Evolutionary conservation across 164 flowering plant species (phyloP).

Genomic region (Stephania cephalantha): DNA sequence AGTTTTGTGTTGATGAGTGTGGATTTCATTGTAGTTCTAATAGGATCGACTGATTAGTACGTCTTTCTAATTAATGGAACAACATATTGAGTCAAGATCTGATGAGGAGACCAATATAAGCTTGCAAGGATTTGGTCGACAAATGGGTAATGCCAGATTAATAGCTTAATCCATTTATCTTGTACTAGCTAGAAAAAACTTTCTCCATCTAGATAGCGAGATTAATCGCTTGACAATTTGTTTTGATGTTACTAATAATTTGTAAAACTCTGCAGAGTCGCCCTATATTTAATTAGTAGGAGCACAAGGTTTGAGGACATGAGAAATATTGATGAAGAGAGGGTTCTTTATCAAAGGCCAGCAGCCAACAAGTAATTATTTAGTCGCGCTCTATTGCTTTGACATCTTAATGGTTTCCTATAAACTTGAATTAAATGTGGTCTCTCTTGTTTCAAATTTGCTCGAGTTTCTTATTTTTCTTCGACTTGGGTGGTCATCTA

Average conservation of each 20-base stretch:
- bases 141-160: constrained; percentile 70
- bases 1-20: too few species aligned
- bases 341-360: constrained; percentile 54
- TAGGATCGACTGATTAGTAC: too few species aligned
- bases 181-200: background rate
- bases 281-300: constrained; percentile 90
- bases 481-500: background rate
- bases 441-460: background rate
- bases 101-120: constrained; percentile 91
- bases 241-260: background rate
- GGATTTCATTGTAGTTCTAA: too few species aligned
- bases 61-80: too few species aligned
- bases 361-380: constrained; percentile 51
- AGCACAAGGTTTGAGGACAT: constrained; percentile 97
- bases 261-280: constrained; percentile 62
- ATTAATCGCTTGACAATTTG: background rate
- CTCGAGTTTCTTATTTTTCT: background rate
- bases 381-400: background rate
- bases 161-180: background rate
- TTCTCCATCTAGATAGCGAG: background rate
- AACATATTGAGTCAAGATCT: constrained; percentile 41
- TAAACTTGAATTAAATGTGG: background rate
- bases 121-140: constrained; percentile 97
- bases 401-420: constrained; percentile 1
- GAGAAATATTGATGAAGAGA: constrained; percentile 70